Base-by-base conservation (phyloP, 139 green algal genomes). In the Microglena sp. region DNA sequence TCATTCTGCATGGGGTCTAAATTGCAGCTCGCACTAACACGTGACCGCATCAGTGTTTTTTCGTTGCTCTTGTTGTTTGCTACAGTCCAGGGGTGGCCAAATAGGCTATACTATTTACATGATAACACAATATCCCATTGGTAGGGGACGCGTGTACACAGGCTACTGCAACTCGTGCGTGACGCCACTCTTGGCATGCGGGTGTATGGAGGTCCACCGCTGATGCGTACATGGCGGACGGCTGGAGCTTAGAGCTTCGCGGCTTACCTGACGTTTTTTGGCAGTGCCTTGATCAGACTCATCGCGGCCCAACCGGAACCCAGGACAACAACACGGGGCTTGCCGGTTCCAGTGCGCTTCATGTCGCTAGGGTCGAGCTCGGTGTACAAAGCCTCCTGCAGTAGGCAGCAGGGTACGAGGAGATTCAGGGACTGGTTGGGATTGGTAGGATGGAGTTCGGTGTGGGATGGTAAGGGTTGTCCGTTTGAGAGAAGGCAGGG, bases 271-370 rank as follows among this genome's bases (percentile, higher is more conserved):
- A 87, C 81, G 64, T 81, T 61, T 8, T 73, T 67, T 0, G 76
- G 75, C 60, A 92, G 62, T 5, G 71, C 60, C 46, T 94, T 96
- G 11, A 97, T 73, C 46, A 97, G 91, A 33, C 64, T 78, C 55
- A 92, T 84, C 0, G 82, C 77, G 5, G 79, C 92, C 92, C 92
- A 98, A 5, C 92, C 92, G 7, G 80, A 86, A 32, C 92, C 92
- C 33, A 97, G 77, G 21, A 96, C 76, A 29, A 95, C 86, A 3
- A 97, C 65, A 18, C 85, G 70, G 1, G 79, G 77, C 68, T 53
- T 64, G 35, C n/a, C 36, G 2, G 60, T 67, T n/a, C n/a, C n/a
- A n/a, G n/a, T n/a, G n/a, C n/a, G n/a, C n/a, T n/a, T n/a, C n/a
- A n/a, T n/a, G n/a, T n/a, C n/a, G n/a, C n/a, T n/a, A n/a, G n/a